Percentiles rank a stretch among this genome's conserved stretches.
phyloP scores from a whole-genome alignment of 2,329 filamentous ascomycete genomes.

The Exophiala spinifera region DNA sequence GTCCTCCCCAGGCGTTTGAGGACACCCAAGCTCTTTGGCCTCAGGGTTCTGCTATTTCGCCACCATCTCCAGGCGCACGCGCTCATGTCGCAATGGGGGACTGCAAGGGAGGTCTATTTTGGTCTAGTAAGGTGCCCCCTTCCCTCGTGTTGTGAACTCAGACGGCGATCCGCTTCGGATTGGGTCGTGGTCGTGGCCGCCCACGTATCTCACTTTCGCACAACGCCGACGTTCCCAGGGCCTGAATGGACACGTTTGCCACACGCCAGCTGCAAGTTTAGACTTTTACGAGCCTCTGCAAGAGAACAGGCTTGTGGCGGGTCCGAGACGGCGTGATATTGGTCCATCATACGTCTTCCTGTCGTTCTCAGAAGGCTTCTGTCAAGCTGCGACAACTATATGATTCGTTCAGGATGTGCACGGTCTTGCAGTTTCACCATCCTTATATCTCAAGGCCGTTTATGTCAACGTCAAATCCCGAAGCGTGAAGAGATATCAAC shows the following conservation, averaged over 20 bases:
- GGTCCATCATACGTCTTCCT: slow-evolving; percentile 2
- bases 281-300: slow-evolving; percentile 7
- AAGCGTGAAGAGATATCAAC: background rate
- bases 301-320: background rate
- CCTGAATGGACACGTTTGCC: slow-evolving; percentile 12
- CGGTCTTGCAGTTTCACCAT: slow-evolving; percentile 3
- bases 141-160: slow-evolving; percentile 1
- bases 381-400: background rate
- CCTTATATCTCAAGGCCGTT: slow-evolving; percentile 1
- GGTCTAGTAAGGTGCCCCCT: slow-evolving; percentile 5
- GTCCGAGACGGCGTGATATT: background rate
- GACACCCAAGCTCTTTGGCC: slow-evolving; percentile 1
- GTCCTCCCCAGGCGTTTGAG: background rate
- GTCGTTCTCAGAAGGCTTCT: background rate
- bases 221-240: slow-evolving; percentile 2
- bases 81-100: slow-evolving; percentile 11
- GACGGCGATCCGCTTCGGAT: slow-evolving; percentile 6
- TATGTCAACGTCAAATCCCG: background rate
- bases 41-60: slow-evolving; percentile 5
- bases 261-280: slow-evolving; percentile 13
- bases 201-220: slow-evolving; percentile 5
- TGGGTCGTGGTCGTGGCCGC: background rate
- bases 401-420: slow-evolving; percentile 12
- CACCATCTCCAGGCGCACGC: slow-evolving; percentile 11
- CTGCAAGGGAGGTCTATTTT: slow-evolving; percentile 15